These are phyloP conservation scores for Cytospora schulzeri DNA, from an alignment of 2,329 filamentous ascomycete genomes.

Conservation along the genomic window DNA sequence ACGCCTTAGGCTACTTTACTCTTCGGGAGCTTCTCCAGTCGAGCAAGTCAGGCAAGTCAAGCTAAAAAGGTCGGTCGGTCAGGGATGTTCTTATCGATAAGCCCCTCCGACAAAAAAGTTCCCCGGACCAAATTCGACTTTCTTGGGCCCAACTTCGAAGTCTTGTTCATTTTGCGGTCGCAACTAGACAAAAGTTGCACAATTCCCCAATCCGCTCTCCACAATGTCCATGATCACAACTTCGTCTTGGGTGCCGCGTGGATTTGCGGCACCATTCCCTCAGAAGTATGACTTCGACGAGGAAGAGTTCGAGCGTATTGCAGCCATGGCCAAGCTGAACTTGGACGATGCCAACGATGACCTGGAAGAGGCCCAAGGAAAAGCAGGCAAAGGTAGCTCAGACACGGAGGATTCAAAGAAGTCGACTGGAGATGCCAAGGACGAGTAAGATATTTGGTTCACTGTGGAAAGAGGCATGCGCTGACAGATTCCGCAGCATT, in stretches of 20 bases:
- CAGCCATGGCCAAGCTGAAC: conserved; percentile 73
- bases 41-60: conserved; percentile 1
- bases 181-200: conserved; percentile 4
- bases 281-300: conserved; percentile 76
- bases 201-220: conserved; percentile 20
- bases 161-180: conserved; percentile 2
- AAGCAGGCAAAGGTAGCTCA: conserved; percentile 36
- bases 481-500: conserved; percentile 41
- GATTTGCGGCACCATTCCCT: conserved; percentile 75
- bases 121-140: conserved; percentile 9
- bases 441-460: conserved; percentile 34
- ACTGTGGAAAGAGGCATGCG: conserved; percentile 6
- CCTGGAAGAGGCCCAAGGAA: conserved; percentile 67
- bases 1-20: not conserved
- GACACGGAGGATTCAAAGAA: conserved; percentile 30
- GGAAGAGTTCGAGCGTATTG: conserved; percentile 73
- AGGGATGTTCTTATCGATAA: conserved; percentile 18
- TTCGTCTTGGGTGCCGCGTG: conserved; percentile 74
- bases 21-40: not conserved
- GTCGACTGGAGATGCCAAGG: conserved; percentile 32
- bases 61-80: not conserved
- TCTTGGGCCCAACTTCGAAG: conserved; percentile 7
- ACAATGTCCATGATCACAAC: conserved; percentile 76
- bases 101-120: conserved; percentile 19
- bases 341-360: conserved; percentile 92